Evolutionary conservation across 2,329 filamentous ascomycete species (phyloP).

Genomic region (Beauveria sp.): DNA sequence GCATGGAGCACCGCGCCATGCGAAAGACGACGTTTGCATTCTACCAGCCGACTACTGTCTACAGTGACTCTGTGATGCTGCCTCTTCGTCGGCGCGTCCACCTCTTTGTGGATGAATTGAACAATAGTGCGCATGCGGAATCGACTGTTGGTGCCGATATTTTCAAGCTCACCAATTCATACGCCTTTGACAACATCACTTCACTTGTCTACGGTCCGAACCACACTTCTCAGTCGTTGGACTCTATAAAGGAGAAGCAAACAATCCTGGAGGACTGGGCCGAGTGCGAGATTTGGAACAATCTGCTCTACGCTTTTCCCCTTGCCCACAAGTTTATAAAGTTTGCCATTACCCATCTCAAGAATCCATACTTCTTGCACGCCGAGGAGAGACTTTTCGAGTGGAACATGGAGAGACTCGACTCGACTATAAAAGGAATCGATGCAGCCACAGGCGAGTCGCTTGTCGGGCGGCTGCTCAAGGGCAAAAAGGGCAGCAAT

Average conservation of each 20-base stretch:
- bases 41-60: background rate
- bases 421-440: background rate
- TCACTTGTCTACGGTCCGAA: background rate
- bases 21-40: constrained; percentile 1
- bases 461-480: background rate
- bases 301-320: background rate
- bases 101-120: background rate
- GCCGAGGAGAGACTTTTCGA: background rate
- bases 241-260: background rate
- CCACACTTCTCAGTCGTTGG: background rate
- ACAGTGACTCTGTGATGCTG: background rate
- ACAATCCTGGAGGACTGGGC: constrained; percentile 1
- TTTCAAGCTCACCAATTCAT: background rate
- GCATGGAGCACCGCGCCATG: constrained; percentile 3
- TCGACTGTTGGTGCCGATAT: constrained; percentile 1
- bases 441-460: background rate
- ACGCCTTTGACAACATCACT: constrained; percentile 3
- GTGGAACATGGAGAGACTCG: constrained; percentile 2
- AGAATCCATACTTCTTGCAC: background rate
- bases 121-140: background rate
- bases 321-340: background rate
- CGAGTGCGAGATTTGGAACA: constrained; percentile 5
- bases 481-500: background rate
- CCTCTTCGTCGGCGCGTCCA: background rate
- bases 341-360: background rate